Percentiles rank a stretch among this genome's conserved stretches.
These are phyloP conservation scores for Xylaria digitata DNA, from an alignment of 2,329 filamentous ascomycete species.

Conservation along the genomic window DNA sequence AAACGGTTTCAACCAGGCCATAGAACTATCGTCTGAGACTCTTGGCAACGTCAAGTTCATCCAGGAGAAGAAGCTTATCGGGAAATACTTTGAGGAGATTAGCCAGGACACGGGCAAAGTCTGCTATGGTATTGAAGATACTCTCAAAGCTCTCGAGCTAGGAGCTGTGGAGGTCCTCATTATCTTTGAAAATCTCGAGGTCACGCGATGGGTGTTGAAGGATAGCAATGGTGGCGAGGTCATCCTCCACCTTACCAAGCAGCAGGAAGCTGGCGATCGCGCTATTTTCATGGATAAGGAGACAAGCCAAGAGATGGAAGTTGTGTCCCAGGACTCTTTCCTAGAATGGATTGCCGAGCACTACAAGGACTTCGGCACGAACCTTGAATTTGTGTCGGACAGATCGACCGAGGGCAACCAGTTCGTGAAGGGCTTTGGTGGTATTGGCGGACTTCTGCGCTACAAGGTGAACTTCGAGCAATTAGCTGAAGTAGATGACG, in stretches of 20 bases:
- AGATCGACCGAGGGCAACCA: conserved; percentile 98
- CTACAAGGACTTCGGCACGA: conserved; percentile 97
- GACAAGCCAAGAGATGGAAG: conserved; percentile 97
- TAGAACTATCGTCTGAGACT: conserved; percentile 93
- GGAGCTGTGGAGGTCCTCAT: conserved; percentile 95
- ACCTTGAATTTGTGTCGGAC: conserved; percentile 96
- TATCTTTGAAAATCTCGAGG: conserved; percentile 96
- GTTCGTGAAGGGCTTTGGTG: conserved; percentile 99
- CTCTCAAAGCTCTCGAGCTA: conserved; percentile 93
- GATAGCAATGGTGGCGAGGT: conserved; percentile 77
- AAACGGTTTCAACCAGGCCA: conserved; percentile 99
- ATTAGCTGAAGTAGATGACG: conserved; percentile 88
- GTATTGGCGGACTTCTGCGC: conserved; percentile 94
- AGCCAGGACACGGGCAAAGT: conserved; percentile 96
- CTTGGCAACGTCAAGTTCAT: conserved; percentile 99
- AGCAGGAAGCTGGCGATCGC: conserved; percentile 79
- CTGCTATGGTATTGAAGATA: conserved; percentile 98
- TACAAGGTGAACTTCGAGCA: conserved; percentile 99
- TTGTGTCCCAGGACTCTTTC: conserved; percentile 87
- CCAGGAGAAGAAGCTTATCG: conserved; percentile 99
- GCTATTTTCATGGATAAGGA: conserved; percentile 94
- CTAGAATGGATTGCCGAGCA: conserved; percentile 99
- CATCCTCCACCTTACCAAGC: conserved; percentile 88
- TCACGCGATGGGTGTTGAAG: conserved; percentile 92
- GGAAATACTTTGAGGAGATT: conserved; percentile 99